A percentile compares a stretch with the other conserved stretches of the same genome.
phyloP scores from a whole-genome alignment of 305 asterid species.

The Ilex paraguariensis region DNA sequence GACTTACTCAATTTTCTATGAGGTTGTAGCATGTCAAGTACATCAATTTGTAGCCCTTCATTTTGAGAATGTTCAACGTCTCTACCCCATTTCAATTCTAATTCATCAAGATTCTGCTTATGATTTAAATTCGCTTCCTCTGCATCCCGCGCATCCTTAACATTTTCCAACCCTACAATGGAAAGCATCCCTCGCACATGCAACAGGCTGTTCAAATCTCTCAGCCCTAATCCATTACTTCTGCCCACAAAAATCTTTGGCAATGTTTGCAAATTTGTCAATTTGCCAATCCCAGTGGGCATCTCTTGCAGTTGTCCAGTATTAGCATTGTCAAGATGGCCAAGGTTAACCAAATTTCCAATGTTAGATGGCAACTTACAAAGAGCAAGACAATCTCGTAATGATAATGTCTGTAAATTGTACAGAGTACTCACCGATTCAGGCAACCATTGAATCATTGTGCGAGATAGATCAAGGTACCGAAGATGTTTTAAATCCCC shows the following conservation, averaged over 20 bases:
- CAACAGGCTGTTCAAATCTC: background rate
- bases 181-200: background rate
- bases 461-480: slow-evolving; percentile 20
- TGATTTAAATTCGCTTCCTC: background rate
- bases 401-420: too few relatives aligned
- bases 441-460: too few relatives aligned
- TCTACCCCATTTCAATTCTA: background rate
- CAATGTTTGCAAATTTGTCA: too few relatives aligned
- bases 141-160: background rate
- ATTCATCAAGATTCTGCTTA: background rate
- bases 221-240: background rate
- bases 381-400: background rate
- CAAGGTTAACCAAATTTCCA: too few relatives aligned
- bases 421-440: too few relatives aligned
- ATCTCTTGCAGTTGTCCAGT: background rate
- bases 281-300: background rate
- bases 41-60: background rate
- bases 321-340: too few relatives aligned
- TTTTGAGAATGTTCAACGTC: background rate
- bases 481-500: slow-evolving; percentile 12
- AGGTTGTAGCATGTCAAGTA: too few relatives aligned
- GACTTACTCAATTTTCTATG: too few relatives aligned
- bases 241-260: too few relatives aligned
- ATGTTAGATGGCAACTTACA: too few relatives aligned
- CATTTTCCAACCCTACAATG: too few relatives aligned